These are phyloP conservation scores for Lachancea waltii DNA, from an alignment of 805 yeast species.

Conservation along the genomic window DNA sequence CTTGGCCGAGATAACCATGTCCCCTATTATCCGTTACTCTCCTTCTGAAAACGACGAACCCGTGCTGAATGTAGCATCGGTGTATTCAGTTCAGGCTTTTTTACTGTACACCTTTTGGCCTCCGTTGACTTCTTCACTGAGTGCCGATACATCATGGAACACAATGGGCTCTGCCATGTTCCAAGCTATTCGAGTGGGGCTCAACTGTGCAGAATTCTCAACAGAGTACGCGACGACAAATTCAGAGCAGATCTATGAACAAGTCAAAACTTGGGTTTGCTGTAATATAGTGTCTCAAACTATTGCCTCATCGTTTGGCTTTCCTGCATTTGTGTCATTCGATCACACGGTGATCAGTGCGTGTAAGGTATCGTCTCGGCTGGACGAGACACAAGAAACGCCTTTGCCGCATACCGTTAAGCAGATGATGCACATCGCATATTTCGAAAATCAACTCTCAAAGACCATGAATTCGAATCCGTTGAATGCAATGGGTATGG, in stretches of 20 bases:
- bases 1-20: slow-evolving; percentile 79
- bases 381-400: slow-evolving; percentile 13
- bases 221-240: slow-evolving; percentile 46
- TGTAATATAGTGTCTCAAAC: slow-evolving; percentile 87
- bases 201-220: slow-evolving; percentile 70
- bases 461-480: slow-evolving; percentile 68
- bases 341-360: slow-evolving; percentile 60
- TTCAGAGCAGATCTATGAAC: slow-evolving; percentile 54
- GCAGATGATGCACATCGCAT: slow-evolving; percentile 76
- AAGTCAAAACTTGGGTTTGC: slow-evolving; percentile 85
- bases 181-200: slow-evolving; percentile 87
- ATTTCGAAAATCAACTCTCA: slow-evolving; percentile 80
- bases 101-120: slow-evolving; percentile 91
- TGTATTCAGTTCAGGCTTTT: slow-evolving; percentile 90
- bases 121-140: slow-evolving; percentile 85
- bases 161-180: slow-evolving; percentile 89
- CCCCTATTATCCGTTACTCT: slow-evolving; percentile 80
- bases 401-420: slow-evolving; percentile 54
- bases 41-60: slow-evolving; percentile 79
- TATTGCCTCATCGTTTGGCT: slow-evolving; percentile 88
- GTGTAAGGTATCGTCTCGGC: slow-evolving; percentile 33
- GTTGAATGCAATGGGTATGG: slow-evolving; percentile 57
- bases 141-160: slow-evolving; percentile 95
- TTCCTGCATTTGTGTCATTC: slow-evolving; percentile 85
- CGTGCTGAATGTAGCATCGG: slow-evolving; percentile 79